Conservation (phyloP, 2,329 filamentous ascomycete genomes). For the Neopestalotiopsis sp. region DNA sequence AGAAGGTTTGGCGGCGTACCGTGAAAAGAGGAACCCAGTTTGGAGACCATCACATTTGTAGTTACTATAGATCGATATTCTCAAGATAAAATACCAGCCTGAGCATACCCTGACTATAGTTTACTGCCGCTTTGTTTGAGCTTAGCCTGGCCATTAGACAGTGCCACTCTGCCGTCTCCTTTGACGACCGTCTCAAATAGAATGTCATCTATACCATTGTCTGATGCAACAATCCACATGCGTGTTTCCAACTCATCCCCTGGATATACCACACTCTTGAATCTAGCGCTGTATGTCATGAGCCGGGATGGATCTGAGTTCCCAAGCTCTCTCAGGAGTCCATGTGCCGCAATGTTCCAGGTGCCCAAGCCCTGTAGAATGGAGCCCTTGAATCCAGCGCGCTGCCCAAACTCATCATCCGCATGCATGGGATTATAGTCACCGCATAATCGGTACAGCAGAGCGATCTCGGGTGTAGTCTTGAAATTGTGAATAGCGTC, state of each 20-base stretch:
- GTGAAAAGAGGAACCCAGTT: conserved; percentile 37
- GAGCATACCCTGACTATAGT: conserved; percentile 22
- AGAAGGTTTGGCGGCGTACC: conserved; percentile 28
- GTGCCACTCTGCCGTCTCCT: conserved; percentile 34
- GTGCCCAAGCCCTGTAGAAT: conserved; percentile 54
- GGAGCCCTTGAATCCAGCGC: conserved; percentile 49
- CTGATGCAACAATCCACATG: conserved; percentile 45
- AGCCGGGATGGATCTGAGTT: conserved; percentile 45
- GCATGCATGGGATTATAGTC: conserved; percentile 50
- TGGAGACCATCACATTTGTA: conserved; percentile 36
- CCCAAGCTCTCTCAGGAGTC: conserved; percentile 45
- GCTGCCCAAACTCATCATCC: conserved; percentile 11
- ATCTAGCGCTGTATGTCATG: conserved; percentile 49
- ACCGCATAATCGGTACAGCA: conserved; percentile 51
- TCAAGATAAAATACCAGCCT: not conserved
- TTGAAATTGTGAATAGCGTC: conserved; percentile 44
- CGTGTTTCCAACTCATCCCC: conserved; percentile 49
- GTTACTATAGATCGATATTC: not conserved
- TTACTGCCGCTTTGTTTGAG: conserved; percentile 35
- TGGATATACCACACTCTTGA: conserved; percentile 51
- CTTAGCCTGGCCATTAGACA: conserved; percentile 43
- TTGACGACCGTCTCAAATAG: conserved; percentile 46
- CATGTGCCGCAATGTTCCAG: conserved; percentile 53
- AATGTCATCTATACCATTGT: conserved; percentile 39
- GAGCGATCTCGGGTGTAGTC: conserved; percentile 44